These are phyloP conservation scores for Cenchrus purpureus DNA, from an alignment of 176 grass and related monocot genomes.

Conservation along the genomic window DNA sequence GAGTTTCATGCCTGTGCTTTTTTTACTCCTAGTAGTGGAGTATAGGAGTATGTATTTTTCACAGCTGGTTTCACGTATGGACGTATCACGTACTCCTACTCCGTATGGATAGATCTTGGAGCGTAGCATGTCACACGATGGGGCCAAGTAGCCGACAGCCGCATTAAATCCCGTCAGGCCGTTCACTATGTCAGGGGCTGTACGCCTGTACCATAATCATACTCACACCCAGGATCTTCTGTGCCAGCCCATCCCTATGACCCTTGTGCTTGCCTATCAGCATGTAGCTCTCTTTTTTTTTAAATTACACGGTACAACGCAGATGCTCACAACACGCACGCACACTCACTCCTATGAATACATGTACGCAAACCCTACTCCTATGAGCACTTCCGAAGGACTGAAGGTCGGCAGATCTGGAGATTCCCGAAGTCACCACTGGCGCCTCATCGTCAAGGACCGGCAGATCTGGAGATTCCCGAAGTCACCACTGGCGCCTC, in stretches of 20 bases:
- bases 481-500: too few relatives aligned
- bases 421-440: too few relatives aligned
- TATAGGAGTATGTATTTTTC: neutral
- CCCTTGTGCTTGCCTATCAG: neutral
- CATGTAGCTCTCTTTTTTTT: too few relatives aligned
- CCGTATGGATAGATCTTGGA: slow-evolving; percentile 30
- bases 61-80: neutral
- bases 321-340: too few relatives aligned
- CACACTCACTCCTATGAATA: too few relatives aligned
- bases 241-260: neutral
- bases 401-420: too few relatives aligned
- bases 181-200: slow-evolving; percentile 30
- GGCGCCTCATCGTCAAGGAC: too few relatives aligned
- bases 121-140: neutral
- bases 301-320: too few relatives aligned
- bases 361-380: too few relatives aligned
- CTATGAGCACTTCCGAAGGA: too few relatives aligned
- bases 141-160: slow-evolving; percentile 50
- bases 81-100: neutral
- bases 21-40: neutral
- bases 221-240: slow-evolving; percentile 25
- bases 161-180: slow-evolving; percentile 50
- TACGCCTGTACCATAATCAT: slow-evolving; percentile 26
- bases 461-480: too few relatives aligned
- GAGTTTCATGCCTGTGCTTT: neutral